Evolutionary conservation across 768 basidiomycete species (phyloP), one percentile per base, ranked within the genome.

Genomic region (Boletus speciosus): DNA sequence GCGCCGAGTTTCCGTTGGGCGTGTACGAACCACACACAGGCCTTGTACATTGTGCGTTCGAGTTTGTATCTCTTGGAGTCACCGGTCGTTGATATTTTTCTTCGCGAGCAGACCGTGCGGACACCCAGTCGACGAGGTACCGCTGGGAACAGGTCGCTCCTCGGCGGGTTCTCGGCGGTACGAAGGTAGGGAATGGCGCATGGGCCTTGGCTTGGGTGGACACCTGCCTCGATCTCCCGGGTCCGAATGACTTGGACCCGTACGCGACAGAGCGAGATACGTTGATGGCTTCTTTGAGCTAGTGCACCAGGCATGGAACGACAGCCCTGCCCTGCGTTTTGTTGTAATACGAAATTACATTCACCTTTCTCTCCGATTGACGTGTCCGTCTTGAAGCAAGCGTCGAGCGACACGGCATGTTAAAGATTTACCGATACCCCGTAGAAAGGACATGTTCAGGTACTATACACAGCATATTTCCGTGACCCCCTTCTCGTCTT

Each of bases 121-220:
- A 91, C 62, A 90, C 88, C 1, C 93, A 96, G 62, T 85, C 93
- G 0, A 86, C 83, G 0, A 74, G 70, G 38, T 76, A 74, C 51
- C 78, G 78, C 16, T 83, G 86, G 83, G 85, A 86, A 58, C 71
- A 71, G 2, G 49, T 86, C 9, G 78, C 81, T 8, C 78, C 81
- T 56, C 74, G 73, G 34, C 69, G 62, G 1, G 71, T 88, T 21
- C 72, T 89, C 8, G 89, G 88, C 0, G 88, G 87, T 3, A 81
- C 84, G 0, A 89, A 88, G 67, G 81, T 80, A 2, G 90, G 92
- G 7, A 84, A 86, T 61, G 83, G 81, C 0, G 89, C 86, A 5
- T 93, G 91, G 92, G 88, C 80, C 0, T 67, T 93, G 47, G 86
- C 88, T 5, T 90, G 86, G 82, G 76, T 91, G 19, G 90, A 91